Base-by-base conservation (phyloP, 2,329 filamentous ascomycete species). In the Drechslerella coelobrocha region DNA sequence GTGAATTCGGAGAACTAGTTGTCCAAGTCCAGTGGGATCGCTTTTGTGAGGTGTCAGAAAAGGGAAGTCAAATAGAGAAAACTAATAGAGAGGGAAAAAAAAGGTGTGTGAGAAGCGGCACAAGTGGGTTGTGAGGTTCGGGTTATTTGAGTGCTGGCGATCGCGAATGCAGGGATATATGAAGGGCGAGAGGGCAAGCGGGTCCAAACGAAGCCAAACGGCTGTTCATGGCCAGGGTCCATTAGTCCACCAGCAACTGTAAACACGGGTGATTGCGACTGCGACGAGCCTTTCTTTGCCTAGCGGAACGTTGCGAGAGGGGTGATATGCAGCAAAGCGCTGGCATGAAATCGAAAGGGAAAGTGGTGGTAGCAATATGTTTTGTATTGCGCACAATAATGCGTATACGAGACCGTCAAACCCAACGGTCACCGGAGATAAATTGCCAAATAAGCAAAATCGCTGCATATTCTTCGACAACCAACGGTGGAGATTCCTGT, bases 31-130 rank as follows among this genome's bases (percentile, higher is more conserved):
- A 47, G 45, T 62, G 26, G 31, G 51, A 53, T 54, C 17, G n/a
- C 17, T 39, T 39, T 62, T 60, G 53, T 41, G 29, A 63, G 50
- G 27, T 41, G 37, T n/a, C 56, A 45, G 21, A 51, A 71, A 59
- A 43, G 12, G 66, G 66, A 45, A 71, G 57, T 47, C 52, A 12
- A 47, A 62, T 69, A 52, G 65, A 69, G 66, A 71, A 71, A 71
- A 47, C 8, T 19, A 27, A 59, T 19, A 43, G 23, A 43, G 24
- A 53, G 17, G 6, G 21, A n/a, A 34, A 34, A 50, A 29, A 26
- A 56, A 50, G 41, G 41, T 57, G 53, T 54, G 53, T 47, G 39
- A 45, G 45, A 48, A 52, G 34, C 34, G 59, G 56, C 47, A 52
- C 50, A 39, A 41, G 56, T 61, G 31, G 48, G 8, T 41, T 61